A percentile compares a stretch with the other conserved stretches of the same genome.
These are phyloP conservation scores for Colletotrichum camelliae DNA, from an alignment of 2,329 filamentous ascomycete species.

Conservation along the genomic window DNA sequence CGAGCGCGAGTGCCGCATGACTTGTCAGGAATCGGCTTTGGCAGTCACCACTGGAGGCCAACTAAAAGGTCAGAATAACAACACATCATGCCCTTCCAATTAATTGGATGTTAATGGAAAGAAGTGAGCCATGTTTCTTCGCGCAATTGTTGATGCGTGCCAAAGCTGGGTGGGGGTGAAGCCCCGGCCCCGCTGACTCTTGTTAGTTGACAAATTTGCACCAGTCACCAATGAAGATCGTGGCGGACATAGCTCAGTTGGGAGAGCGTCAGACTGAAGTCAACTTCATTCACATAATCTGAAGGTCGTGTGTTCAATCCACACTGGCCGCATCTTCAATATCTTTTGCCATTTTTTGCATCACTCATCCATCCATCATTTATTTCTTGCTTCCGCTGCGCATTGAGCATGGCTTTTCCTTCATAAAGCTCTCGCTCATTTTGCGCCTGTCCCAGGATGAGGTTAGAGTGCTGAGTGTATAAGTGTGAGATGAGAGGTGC, in stretches of 20 bases:
- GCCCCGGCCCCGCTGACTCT: background rate
- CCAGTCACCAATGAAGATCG: rapidly evolving
- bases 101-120: background rate
- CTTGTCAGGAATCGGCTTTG: background rate
- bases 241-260: slow-evolving; percentile 20
- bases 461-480: background rate
- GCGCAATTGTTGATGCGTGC: background rate
- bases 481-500: background rate
- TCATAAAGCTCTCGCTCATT: background rate
- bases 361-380: too few relatives aligned
- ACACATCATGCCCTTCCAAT: background rate
- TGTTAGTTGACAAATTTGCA: background rate
- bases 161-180: background rate
- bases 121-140: background rate
- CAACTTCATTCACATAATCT: too few relatives aligned
- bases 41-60: background rate
- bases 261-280: too few relatives aligned
- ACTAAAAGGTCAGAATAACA: background rate
- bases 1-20: background rate
- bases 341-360: background rate
- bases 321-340: slow-evolving; percentile 16
- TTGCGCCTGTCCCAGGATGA: background rate
- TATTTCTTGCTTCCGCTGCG: background rate
- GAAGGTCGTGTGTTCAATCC: too few relatives aligned
- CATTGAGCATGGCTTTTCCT: too few relatives aligned